Evolutionary conservation across 495 filamentous ascomycete species (phyloP), one percentile per base, ranked within the genome.

Genomic region (Niebla homalea): DNA sequence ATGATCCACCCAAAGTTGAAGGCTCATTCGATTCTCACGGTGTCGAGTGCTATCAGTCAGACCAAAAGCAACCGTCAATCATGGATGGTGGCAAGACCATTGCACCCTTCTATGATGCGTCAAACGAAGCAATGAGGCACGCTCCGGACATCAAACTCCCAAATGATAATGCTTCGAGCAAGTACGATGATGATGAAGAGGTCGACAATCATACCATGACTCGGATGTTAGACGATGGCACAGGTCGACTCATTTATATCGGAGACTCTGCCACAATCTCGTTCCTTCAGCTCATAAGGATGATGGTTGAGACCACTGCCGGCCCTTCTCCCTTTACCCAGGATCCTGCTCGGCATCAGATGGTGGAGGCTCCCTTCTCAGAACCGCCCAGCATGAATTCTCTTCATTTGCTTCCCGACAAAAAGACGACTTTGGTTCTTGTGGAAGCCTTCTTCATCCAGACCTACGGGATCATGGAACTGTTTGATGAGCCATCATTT

Each of bases 261-360:
- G 84, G 83, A 23, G 82, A 88, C 56, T 81, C 83, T 0, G 82
- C 82, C 1, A 81, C 78, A 39, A 65, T 87, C 43, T 83, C 83
- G 2, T 85, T 83, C 55, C 59, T 88, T 39, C 81, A 85, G 55
- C 71, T 83, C 50, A 75, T 87, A 37, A 80, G 83, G 29, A 80
- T 84, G 56, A 81, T 87, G 50, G 80, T 88, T 12, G 78, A 78
- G 36, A 80, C 72, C 41, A 76, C 77, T 14, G 76, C 77, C 20
- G 82, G 83, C 5, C 59, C 73, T 3, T 83, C 80, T 8, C 69
- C 73, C 5, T 87, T 88, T 49, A 86, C 83, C 8, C 67, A 76
- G 42, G 83, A 87, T 55, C 83, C 79, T 15, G 75, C 73, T 46
- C 70, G 82, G 40, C 80, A 86, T 60, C 77, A 76, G 21, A 82